phyloP scores from a whole-genome alignment of 2,329 filamentous ascomycete genomes.

The Penicillium sp. region DNA sequence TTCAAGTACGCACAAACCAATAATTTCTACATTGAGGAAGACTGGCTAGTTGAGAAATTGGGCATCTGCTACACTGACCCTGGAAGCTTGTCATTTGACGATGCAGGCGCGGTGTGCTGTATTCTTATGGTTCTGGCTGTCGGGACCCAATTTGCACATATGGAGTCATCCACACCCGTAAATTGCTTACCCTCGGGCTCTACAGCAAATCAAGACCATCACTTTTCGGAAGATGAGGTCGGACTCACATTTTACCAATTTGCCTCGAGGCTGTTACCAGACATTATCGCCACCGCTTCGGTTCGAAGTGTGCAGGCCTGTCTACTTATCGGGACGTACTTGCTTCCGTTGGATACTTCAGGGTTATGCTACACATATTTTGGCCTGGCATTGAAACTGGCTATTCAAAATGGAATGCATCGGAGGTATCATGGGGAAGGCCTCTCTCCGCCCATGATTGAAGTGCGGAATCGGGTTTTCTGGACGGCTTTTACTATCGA shows the following conservation, averaged over 20 bases:
- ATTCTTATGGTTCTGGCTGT: conserved; percentile 46
- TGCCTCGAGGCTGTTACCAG: conserved; percentile 54
- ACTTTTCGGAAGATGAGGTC: conserved; percentile 52
- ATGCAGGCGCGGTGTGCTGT: conserved; percentile 42
- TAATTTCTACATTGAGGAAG: conserved; percentile 45
- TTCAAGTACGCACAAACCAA: conserved; percentile 46
- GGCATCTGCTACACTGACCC: conserved; percentile 40
- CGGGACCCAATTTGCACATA: conserved; percentile 46
- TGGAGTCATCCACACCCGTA: conserved; percentile 39
- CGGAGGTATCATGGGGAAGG: conserved; percentile 50
- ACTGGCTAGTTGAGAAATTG: conserved; percentile 42
- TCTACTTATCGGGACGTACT: conserved; percentile 56
- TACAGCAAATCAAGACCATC: conserved; percentile 31
- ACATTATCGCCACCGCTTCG: conserved; percentile 57
- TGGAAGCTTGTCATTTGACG: conserved; percentile 35
- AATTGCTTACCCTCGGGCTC: conserved; percentile 29
- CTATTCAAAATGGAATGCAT: conserved; percentile 62
- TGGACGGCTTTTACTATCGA: conserved; percentile 59
- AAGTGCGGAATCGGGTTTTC: conserved; percentile 56
- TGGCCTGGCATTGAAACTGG: conserved; percentile 55
- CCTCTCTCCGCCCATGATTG: conserved; percentile 49
- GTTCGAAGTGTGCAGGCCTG: conserved; percentile 59
- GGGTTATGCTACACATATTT: conserved; percentile 59
- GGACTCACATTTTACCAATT: conserved; percentile 58
- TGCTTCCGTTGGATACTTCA: conserved; percentile 56